phyloP scores from a whole-genome alignment of 169 alveolate genomes.

The Plasmodium adleri region DNA sequence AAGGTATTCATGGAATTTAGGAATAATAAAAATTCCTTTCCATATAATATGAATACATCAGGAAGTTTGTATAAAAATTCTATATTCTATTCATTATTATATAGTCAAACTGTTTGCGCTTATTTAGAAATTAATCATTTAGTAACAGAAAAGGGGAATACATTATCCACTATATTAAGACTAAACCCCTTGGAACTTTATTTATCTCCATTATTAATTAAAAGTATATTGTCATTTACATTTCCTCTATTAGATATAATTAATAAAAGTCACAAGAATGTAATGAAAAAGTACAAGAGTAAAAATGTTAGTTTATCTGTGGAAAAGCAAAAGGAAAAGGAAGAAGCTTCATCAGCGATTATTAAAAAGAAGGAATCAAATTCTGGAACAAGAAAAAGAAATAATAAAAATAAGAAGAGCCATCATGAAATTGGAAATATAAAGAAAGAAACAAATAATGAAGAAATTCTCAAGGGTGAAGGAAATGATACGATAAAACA shows the following conservation, averaged over 20 bases:
- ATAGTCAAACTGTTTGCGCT: constrained; percentile 76
- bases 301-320: constrained; percentile 3
- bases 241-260: constrained; percentile 68
- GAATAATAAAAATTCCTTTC: constrained; percentile 32
- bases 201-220: constrained; percentile 78
- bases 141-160: constrained; percentile 75
- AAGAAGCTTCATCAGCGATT: neutral
- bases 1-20: constrained; percentile 75
- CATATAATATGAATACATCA: constrained; percentile 19
- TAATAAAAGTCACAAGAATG: constrained; percentile 8
- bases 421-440: neutral
- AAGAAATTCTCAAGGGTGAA: neutral
- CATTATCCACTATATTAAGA: constrained; percentile 61
- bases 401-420: neutral
- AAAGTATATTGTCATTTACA: constrained; percentile 64
- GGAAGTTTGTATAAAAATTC: constrained; percentile 52
- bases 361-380: neutral
- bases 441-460: neutral
- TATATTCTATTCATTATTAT: constrained; percentile 49
- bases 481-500: constrained; percentile 35
- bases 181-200: constrained; percentile 54
- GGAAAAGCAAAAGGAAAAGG: constrained; percentile 8
- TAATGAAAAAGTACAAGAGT: constrained; percentile 10
- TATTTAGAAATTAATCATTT: constrained; percentile 72
- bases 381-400: neutral